Evolutionary conservation across 2,329 filamentous ascomycete genomes (phyloP), one percentile per base, ranked within the genome.

Genomic region (Cercospora brassicicola): DNA sequence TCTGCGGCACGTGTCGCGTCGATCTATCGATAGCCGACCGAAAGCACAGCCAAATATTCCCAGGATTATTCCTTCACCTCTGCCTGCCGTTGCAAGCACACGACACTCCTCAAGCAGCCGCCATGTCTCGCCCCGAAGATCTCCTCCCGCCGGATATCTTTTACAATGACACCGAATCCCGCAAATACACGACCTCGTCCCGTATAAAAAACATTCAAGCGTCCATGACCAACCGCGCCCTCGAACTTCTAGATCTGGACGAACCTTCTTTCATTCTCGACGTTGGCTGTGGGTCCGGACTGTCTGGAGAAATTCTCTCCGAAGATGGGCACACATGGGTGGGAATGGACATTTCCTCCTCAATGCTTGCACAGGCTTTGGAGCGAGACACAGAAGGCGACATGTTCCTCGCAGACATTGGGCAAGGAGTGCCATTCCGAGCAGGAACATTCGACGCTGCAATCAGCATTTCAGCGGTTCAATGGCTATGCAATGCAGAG

Each of bases 401-500:
- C 77, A 82, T 99, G n/a, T 85, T 99, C 74, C 87, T 99, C 0
- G 92, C 93, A 3, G 95, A 99, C 76, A 96, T 97, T 61, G 95
- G 95, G 0, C 95, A 99, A 77, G 95, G 95, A 1, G 88, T 99
- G 0, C 95, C 95, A 0, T 99, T 99, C 79, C 89, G 95, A 15
- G 88, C 95, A 0, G 95, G 95, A 33, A 88, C 90, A 0, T 99
- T 99, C 77, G 95, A 99, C 78, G 95, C 94, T 0, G 95, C 95
- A 23, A 93, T 99, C 74, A 93, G 90, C 76, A 98, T 99, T 78
- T 93, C 89, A 73, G 95, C 95, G 0, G 91, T 99, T n/a, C 95
- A 99, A 80, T 99, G 95, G 95, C 85, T 99, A 31, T 99, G 95
- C 80, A 98, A 97, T 79, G 95, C 94, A 48, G 95, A 98, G 79